Evolutionary conservation across 1,284 basidiomycete species (phyloP).

Genomic region (Inonotus obliquus): DNA sequence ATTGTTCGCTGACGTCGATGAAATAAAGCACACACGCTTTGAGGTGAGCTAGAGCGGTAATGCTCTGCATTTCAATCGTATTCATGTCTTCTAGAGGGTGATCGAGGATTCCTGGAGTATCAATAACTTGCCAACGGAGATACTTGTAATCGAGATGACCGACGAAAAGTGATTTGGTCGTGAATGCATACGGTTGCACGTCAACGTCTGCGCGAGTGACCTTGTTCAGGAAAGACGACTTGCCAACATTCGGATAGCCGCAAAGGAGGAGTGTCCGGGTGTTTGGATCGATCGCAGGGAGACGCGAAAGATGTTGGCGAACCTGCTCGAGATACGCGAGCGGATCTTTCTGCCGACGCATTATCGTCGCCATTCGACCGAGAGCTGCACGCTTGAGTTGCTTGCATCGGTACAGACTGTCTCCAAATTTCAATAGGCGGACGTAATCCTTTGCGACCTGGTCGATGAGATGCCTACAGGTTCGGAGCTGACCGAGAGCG

Average conservation of each 20-base stretch:
- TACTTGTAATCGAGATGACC: constrained; percentile 98
- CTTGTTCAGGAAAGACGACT: constrained; percentile 98
- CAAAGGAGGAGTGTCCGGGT: constrained; percentile 95
- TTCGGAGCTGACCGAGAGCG: constrained; percentile 90
- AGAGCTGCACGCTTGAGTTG: constrained; percentile 93
- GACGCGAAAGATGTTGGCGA: constrained; percentile 93
- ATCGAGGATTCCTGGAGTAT: constrained; percentile 89
- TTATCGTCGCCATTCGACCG: constrained; percentile 96
- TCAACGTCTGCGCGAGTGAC: constrained; percentile 96
- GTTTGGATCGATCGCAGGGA: constrained; percentile 93
- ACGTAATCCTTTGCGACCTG: constrained; percentile 95
- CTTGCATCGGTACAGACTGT: constrained; percentile 94
- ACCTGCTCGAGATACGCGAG: constrained; percentile 96
- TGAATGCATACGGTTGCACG: constrained; percentile 97
- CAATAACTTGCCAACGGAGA: constrained; percentile 96
- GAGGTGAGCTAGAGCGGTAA: constrained; percentile 91
- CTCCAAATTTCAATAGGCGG: constrained; percentile 92
- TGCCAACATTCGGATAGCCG: constrained; percentile 96
- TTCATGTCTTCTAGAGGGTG: constrained; percentile 98
- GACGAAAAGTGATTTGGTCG: constrained; percentile 94
- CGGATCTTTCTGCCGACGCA: constrained; percentile 95
- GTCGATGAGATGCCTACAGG: constrained; percentile 90
- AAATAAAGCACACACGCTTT: constrained; percentile 92
- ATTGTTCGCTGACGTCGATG: constrained; percentile 96
- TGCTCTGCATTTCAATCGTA: constrained; percentile 99